Percentiles rank a stretch among this genome's conserved stretches.
Conservation (phyloP, 306 rosid species). For the Quercus ilex region DNA sequence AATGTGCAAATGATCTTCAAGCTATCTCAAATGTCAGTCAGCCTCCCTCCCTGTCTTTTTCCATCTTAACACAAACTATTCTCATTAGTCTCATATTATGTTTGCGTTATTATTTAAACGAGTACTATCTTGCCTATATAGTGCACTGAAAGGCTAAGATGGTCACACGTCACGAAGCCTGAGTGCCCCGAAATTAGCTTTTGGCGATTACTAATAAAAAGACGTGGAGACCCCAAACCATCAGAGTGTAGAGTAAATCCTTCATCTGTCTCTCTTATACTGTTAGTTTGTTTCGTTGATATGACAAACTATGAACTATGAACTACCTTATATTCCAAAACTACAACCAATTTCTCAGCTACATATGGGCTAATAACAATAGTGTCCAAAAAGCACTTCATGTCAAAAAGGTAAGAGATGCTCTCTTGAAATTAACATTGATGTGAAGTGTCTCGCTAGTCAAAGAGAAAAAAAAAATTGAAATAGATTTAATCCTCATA, state of each 20-base stretch:
- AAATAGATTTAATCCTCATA: not conserved
- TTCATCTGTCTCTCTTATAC: too few relatives aligned
- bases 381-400: conserved; percentile 16
- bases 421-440: not conserved
- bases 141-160: conserved; percentile 8
- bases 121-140: not conserved
- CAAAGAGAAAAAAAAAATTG: not conserved
- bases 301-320: not conserved
- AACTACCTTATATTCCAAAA: not conserved
- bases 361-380: conserved; percentile 25
- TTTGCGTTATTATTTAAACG: not conserved
- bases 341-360: conserved; percentile 2
- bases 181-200: not conserved
- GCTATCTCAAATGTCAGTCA: conserved; percentile 22
- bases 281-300: not conserved
- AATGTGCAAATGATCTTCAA: conserved; percentile 26
- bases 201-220: not conserved
- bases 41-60: not conserved
- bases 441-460: not conserved
- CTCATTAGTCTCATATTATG: not conserved
- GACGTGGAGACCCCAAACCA: not conserved
- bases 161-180: conserved; percentile 3
- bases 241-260: conserved; percentile 10
- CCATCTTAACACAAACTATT: not conserved
- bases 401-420: conserved; percentile 6